phyloP scores from a whole-genome alignment of 495 filamentous ascomycete species.

The Alectoria sarmentosa region DNA sequence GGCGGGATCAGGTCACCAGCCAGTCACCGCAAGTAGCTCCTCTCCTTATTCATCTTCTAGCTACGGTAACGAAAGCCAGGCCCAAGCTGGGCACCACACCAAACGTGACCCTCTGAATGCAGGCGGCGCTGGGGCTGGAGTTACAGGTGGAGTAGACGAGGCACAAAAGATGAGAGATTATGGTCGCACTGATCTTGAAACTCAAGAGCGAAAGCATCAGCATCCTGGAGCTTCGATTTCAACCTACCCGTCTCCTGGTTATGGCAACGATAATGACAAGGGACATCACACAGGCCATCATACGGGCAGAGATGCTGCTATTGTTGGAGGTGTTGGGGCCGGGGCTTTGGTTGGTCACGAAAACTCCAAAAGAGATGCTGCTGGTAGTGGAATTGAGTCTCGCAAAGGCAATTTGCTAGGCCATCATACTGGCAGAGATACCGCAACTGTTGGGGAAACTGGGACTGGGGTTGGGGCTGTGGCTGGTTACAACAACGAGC shows the following conservation, averaged over 20 bases:
- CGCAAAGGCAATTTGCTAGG: neutral
- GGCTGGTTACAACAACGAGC: neutral
- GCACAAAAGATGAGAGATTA: constrained; percentile 9
- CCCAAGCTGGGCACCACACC: constrained; percentile 7
- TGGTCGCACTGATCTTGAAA: constrained; percentile 2
- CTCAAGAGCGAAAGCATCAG: constrained; percentile 1
- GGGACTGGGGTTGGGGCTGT: neutral
- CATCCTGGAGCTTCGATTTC: constrained; percentile 8
- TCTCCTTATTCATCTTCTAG: constrained; percentile 5
- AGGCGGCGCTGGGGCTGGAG: constrained; percentile 16
- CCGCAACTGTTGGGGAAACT: neutral
- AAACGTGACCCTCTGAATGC: constrained; percentile 18
- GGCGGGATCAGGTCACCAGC: constrained; percentile 15
- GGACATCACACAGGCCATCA: neutral
- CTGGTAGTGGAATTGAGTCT: neutral
- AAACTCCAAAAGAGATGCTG: constrained; percentile 15
- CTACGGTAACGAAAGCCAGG: constrained; percentile 7
- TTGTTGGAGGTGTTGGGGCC: constrained; percentile 25
- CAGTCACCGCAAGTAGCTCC: constrained; percentile 1
- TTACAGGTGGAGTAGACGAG: constrained; percentile 15
- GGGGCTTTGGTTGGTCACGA: constrained; percentile 22
- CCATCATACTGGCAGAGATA: neutral
- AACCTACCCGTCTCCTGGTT: constrained; percentile 7
- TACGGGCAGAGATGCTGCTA: constrained; percentile 21
- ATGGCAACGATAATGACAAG: constrained; percentile 7